Percentiles rank a stretch among this genome's conserved stretches.
Evolutionary conservation across 768 basidiomycete genomes (phyloP).

Genomic region (Suillus discolor): DNA sequence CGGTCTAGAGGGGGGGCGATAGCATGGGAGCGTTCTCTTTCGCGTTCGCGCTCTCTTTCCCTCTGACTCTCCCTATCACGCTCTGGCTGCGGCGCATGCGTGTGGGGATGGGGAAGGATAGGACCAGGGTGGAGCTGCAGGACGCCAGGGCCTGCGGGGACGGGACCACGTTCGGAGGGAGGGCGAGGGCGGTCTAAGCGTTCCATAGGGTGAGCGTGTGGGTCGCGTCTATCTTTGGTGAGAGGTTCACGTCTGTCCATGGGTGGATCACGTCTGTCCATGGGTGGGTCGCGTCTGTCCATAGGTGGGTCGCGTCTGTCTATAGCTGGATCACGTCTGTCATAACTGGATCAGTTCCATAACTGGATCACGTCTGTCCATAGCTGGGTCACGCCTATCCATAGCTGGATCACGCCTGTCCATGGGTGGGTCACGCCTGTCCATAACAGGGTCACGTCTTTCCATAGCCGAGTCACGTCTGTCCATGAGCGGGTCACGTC

Average conservation of each 20-base stretch:
- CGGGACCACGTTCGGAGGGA: slow-evolving; percentile 5
- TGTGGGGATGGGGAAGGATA: slow-evolving; percentile 24
- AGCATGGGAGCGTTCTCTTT: slow-evolving; percentile 22
- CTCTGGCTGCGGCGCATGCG: slow-evolving; percentile 17
- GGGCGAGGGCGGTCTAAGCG: background rate
- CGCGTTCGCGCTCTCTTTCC: slow-evolving; percentile 30
- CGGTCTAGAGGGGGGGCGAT: slow-evolving; percentile 25
- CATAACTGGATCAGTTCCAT: no score
- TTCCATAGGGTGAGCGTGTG: background rate
- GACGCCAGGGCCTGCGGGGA: slow-evolving; percentile 9
- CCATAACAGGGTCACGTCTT: background rate
- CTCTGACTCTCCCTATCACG: slow-evolving; percentile 19
- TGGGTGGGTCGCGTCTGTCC: background rate
- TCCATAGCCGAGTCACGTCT: background rate
- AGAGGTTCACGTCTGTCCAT: background rate
- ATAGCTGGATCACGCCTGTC: background rate
- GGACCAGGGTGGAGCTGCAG: slow-evolving; percentile 21
- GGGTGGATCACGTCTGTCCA: background rate
- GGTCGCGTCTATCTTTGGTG: background rate
- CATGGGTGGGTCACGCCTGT: background rate
- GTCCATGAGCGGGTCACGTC: background rate
- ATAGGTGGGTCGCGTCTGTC: background rate
- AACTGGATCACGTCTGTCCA: background rate
- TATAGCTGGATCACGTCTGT: background rate
- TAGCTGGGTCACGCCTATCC: background rate